A percentile compares a stretch with the other conserved stretches of the same genome.
Evolutionary conservation across 495 filamentous ascomycete genomes (phyloP).

Genomic region (Penicillium argentinense): DNA sequence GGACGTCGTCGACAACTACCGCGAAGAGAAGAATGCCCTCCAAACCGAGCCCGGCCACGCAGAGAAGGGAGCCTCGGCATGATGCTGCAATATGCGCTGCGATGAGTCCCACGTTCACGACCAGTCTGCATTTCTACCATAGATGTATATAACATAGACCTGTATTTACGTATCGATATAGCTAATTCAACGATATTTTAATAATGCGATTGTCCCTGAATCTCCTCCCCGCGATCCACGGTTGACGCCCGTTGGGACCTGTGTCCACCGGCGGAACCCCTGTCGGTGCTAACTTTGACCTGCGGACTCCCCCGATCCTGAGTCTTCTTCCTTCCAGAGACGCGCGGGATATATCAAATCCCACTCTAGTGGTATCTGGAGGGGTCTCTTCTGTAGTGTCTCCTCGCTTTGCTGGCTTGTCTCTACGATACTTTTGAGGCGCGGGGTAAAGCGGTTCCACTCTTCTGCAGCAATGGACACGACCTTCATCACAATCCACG

Average conservation of each 20-base stretch:
- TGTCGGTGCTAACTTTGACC: constrained; percentile 7
- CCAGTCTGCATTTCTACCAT: background rate
- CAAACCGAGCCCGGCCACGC: constrained; percentile 25
- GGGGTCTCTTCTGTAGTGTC: background rate
- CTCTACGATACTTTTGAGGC: too few relatives aligned
- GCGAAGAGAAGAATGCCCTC: constrained; percentile 24
- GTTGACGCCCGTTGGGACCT: constrained; percentile 19
- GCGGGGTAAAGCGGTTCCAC: constrained; percentile 18
- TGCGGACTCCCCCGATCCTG: too few relatives aligned
- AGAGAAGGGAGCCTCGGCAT: constrained; percentile 29
- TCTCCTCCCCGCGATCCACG: constrained; percentile 6
- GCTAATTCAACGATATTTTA: too few relatives aligned
- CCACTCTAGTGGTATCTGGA: background rate
- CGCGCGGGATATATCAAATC: too few relatives aligned
- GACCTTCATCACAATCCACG: constrained; percentile 92
- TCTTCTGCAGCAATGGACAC: constrained; percentile 66
- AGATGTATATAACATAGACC: constrained; percentile 2
- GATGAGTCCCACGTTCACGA: constrained; percentile 19
- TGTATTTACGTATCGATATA: background rate
- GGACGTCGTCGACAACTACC: constrained; percentile 49
- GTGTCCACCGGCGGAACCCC: constrained; percentile 8
- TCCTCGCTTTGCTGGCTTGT: too few relatives aligned
- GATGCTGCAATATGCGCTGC: constrained; percentile 4
- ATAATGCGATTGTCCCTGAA: background rate
- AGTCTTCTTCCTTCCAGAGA: too few relatives aligned